phyloP scores from a whole-genome alignment of 1,139 yeast genomes.

The Candida sp. region DNA sequence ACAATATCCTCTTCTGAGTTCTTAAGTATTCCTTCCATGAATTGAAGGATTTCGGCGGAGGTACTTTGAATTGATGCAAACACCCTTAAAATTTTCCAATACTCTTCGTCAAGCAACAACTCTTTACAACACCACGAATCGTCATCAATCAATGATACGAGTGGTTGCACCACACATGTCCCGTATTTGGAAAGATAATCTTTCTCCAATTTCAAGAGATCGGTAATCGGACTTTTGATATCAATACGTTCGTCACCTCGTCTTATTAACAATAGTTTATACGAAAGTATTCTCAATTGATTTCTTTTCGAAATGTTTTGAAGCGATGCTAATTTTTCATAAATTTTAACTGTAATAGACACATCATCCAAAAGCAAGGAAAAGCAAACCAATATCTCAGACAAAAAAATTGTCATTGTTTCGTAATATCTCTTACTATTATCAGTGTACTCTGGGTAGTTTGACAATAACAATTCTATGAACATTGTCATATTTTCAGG shows the following conservation, averaged over 20 bases:
- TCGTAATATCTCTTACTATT: slow-evolving; percentile 47
- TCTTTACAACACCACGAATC: slow-evolving; percentile 44
- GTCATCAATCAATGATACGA: slow-evolving; percentile 48
- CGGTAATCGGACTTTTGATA: slow-evolving; percentile 12
- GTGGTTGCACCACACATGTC: slow-evolving; percentile 47
- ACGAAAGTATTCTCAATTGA: slow-evolving; percentile 31
- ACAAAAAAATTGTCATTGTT: slow-evolving; percentile 51
- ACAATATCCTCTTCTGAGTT: slow-evolving; percentile 35
- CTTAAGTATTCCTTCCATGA: slow-evolving; percentile 43
- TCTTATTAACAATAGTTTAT: slow-evolving; percentile 40
- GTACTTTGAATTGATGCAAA: slow-evolving; percentile 55
- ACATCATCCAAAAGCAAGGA: slow-evolving; percentile 41
- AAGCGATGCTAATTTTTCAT: slow-evolving; percentile 16
- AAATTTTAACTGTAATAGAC: slow-evolving; percentile 21
- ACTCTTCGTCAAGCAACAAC: slow-evolving; percentile 45
- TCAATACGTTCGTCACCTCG: slow-evolving; percentile 15
- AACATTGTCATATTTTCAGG: slow-evolving; percentile 18
- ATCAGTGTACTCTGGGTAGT: slow-evolving; percentile 28
- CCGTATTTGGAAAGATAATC: slow-evolving; percentile 47
- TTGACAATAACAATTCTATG: slow-evolving; percentile 19
- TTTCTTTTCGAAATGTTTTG: slow-evolving; percentile 26
- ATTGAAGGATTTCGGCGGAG: slow-evolving; percentile 47
- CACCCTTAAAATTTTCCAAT: slow-evolving; percentile 61
- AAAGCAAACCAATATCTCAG: slow-evolving; percentile 54
- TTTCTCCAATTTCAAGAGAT: slow-evolving; percentile 29